Base-by-base conservation (phyloP, 495 filamentous ascomycete species). In the Elaphomyces granulatus region DNA sequence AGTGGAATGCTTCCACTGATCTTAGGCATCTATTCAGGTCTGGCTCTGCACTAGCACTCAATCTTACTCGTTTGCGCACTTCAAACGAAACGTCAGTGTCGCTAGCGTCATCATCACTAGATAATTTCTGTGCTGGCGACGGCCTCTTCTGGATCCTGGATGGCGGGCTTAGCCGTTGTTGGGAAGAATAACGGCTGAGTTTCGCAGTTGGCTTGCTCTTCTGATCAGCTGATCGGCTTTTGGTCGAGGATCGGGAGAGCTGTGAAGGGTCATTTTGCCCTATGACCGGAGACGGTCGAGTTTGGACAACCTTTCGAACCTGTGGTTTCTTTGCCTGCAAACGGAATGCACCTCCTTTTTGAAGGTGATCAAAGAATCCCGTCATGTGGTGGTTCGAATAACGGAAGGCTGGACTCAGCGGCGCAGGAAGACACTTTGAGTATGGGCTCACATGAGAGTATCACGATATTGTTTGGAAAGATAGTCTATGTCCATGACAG, bases 1-100 rank as follows among this genome's bases (percentile, higher is more conserved):
- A 71, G n/a, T n/a, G n/a, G 44, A 76, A 78, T n/a, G 74, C 66
- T 49, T 70, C 70, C 41, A 70, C 60, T 15, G 75, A 77, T 34
- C 72, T 66, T 43, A 87, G 45, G 43, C 67, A 62, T 38, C 81
- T 67, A 36, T 71, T 72, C 23, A 59, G 51, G 50, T 83, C 80
- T 15, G 61, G 59, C 38, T 71, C 68, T 8, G 56, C 52, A 33
- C 61, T 63, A 20, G 55, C 60, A 19, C 55, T 62, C 34, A 55
- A 56, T 38, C 61, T 58, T 8, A 52, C 54, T 8, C 69, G 64
- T 47, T 74, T 74, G 35, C 56, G 63, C 21, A 65, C 51, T 41
- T 64, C 60, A 15, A 66, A 61, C 4, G 64, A 63, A 19, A 60
- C 46, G 45, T 70, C 66, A 9, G 57, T 61, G 38, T 70, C 68